Percentiles rank a stretch among this genome's conserved stretches.
These are phyloP conservation scores for Trypanosoma theileri DNA, from an alignment of 208 protist species.

Conservation along the genomic window DNA sequence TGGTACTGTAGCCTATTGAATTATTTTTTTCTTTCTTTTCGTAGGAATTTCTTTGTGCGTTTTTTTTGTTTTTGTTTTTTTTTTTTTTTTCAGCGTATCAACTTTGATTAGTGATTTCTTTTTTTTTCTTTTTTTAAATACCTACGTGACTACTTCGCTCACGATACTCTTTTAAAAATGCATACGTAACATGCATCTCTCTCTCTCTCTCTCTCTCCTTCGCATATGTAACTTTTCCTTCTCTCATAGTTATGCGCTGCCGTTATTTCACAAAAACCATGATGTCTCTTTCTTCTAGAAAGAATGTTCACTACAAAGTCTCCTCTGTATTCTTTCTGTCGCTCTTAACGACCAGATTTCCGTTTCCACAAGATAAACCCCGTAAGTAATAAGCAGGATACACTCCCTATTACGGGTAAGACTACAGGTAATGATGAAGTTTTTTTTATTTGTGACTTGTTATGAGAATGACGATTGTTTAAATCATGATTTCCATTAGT, in stretches of 20 bases:
- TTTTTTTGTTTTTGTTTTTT: constrained; percentile 13
- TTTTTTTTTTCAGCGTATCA: neutral
- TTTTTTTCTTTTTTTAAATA: constrained; percentile 19
- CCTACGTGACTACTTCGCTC: neutral
- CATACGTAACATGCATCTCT: constrained; percentile 1
- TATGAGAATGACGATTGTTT: neutral
- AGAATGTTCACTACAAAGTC: neutral
- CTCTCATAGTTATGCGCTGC: too few species aligned
- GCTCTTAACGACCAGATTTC: constrained; percentile 2
- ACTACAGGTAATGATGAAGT: constrained; percentile 7
- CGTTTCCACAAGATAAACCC: constrained; percentile 16
- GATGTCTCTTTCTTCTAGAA: too few species aligned
- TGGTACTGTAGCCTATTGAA: neutral
- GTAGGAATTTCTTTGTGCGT: constrained; percentile 6
- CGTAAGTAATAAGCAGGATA: constrained; percentile 16
- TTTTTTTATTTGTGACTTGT: constrained; percentile 1
- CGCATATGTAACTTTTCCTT: neutral
- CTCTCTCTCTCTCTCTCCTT: constrained; percentile 12
- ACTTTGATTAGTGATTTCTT: neutral
- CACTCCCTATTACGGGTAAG: constrained; percentile 17
- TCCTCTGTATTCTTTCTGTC: neutral
- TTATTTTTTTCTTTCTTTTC: constrained; percentile 1
- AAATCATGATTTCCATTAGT: constrained; percentile 11
- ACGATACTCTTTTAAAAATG: too few species aligned
- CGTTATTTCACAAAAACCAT: too few species aligned